These are phyloP conservation scores for Colletotrichum plurivorum DNA, from an alignment of 2,329 filamentous ascomycete species.

Conservation along the genomic window DNA sequence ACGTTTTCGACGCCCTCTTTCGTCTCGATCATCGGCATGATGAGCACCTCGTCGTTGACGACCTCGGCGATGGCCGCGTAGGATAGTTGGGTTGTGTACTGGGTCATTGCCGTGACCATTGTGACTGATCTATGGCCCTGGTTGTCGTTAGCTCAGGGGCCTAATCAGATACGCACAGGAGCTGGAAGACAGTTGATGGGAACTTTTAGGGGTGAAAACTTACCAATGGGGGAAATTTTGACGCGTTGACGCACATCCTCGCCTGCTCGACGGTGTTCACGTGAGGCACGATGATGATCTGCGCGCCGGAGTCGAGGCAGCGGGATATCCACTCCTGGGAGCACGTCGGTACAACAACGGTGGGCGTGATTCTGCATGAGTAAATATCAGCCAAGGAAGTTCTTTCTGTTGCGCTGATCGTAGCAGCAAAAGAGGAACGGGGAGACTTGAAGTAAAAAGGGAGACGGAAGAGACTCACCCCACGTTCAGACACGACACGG, in stretches of 20 bases:
- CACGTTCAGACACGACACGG: constrained; percentile 24
- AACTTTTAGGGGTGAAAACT: not conserved
- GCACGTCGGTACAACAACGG: constrained; percentile 21
- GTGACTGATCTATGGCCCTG: constrained; percentile 30
- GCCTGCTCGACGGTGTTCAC: constrained; percentile 62
- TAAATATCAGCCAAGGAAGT: too few relatives aligned
- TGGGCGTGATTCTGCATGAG: not conserved
- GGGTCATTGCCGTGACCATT: constrained; percentile 33
- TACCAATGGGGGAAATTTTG: constrained; percentile 65
- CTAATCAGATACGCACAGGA: not conserved
- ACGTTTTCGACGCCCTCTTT: constrained; percentile 25
- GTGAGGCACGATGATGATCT: constrained; percentile 64
- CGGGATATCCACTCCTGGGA: constrained; percentile 43
- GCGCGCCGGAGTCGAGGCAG: constrained; percentile 65
- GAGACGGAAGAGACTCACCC: not conserved
- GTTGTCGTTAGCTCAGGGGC: not conserved
- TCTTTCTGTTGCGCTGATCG: too few relatives aligned
- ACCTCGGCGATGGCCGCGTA: constrained; percentile 27
- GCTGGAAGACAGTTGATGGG: rapidly evolving
- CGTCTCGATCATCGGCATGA: constrained; percentile 34
- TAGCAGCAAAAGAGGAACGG: too few relatives aligned
- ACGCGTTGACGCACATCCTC: constrained; percentile 59
- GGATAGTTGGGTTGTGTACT: constrained; percentile 24
- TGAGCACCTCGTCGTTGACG: constrained; percentile 26
- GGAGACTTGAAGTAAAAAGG: too few relatives aligned